Conservation (phyloP, 495 filamentous ascomycete species). For the Ascobolus immersus region DNA sequence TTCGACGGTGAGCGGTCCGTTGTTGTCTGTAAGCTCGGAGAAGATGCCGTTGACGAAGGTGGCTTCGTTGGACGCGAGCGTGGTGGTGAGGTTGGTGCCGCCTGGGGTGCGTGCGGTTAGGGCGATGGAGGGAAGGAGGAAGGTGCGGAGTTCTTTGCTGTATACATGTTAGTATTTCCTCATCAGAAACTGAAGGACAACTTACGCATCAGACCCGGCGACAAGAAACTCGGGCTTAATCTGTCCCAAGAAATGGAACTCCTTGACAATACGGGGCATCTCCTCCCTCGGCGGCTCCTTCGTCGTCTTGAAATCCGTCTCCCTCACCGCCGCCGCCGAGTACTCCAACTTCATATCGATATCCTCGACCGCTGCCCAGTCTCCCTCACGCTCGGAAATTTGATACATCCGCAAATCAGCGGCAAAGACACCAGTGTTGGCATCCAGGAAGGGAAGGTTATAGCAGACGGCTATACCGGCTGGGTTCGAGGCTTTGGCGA, state of each 20-base stretch:
- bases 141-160: constrained; percentile 28
- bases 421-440: constrained; percentile 36
- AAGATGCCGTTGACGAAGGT: constrained; percentile 47
- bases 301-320: constrained; percentile 15
- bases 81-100: constrained; percentile 27
- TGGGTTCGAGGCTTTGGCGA: constrained; percentile 28
- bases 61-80: constrained; percentile 36
- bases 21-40: constrained; percentile 22
- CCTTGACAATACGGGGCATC: constrained; percentile 10
- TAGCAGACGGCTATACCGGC: constrained; percentile 58
- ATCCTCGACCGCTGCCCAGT: constrained; percentile 31
- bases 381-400: constrained; percentile 28
- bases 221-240: constrained; percentile 10
- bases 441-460: constrained; percentile 39
- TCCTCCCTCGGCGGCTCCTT: constrained; percentile 4
- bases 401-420: constrained; percentile 46
- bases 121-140: constrained; percentile 37
- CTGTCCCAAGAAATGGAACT: constrained; percentile 16
- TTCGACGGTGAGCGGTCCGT: constrained; percentile 20
- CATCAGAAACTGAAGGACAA: neutral
- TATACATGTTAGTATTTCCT: constrained; percentile 10
- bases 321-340: constrained; percentile 29
- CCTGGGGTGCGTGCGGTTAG: constrained; percentile 25
- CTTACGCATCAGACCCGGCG: constrained; percentile 13
- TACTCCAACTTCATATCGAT: constrained; percentile 35